A percentile compares a stretch with the other conserved stretches of the same genome.
Conservation (phyloP, 805 yeast species). For the Starmerella bombicola region DNA sequence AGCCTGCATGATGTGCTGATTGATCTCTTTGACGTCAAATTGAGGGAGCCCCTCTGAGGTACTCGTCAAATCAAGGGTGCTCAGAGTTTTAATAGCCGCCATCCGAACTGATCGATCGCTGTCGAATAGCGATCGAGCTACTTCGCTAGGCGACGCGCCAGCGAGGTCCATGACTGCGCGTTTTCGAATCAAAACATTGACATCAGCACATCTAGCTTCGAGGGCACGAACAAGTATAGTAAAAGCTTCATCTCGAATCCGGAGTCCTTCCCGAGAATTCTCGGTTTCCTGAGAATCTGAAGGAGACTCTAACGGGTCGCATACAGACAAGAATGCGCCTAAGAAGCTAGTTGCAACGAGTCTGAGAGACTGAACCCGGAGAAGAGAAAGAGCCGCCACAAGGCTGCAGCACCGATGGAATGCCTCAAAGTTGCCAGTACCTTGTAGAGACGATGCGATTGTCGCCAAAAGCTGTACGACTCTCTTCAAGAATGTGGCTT, state of each 20-base stretch:
- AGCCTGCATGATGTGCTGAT: slow-evolving; percentile 8
- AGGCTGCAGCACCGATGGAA: slow-evolving; percentile 2
- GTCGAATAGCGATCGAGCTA: slow-evolving; percentile 13
- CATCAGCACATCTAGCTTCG: slow-evolving; percentile 9
- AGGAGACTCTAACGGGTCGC: background rate
- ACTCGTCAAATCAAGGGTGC: background rate
- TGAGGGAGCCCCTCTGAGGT: background rate
- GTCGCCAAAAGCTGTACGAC: slow-evolving; percentile 2
- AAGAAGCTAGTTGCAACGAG: slow-evolving; percentile 11
- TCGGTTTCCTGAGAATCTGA: background rate
- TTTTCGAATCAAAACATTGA: slow-evolving; percentile 8
- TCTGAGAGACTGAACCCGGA: slow-evolving; percentile 17
- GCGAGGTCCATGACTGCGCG: slow-evolving; percentile 7
- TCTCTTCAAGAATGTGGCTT: slow-evolving; percentile 7
- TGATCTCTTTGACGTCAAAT: background rate
- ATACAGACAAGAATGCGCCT: background rate
- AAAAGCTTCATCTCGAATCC: too few relatives aligned
- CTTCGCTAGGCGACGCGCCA: background rate
- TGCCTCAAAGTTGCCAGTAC: slow-evolving; percentile 7
- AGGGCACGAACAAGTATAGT: background rate
- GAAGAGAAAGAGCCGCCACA: slow-evolving; percentile 6
- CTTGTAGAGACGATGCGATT: slow-evolving; percentile 5
- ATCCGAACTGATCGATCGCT: slow-evolving; percentile 15
- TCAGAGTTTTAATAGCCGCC: slow-evolving; percentile 6
- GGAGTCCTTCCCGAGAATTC: background rate